phyloP scores from a whole-genome alignment of 768 basidiomycete species.

The Royoungia palumana region DNA sequence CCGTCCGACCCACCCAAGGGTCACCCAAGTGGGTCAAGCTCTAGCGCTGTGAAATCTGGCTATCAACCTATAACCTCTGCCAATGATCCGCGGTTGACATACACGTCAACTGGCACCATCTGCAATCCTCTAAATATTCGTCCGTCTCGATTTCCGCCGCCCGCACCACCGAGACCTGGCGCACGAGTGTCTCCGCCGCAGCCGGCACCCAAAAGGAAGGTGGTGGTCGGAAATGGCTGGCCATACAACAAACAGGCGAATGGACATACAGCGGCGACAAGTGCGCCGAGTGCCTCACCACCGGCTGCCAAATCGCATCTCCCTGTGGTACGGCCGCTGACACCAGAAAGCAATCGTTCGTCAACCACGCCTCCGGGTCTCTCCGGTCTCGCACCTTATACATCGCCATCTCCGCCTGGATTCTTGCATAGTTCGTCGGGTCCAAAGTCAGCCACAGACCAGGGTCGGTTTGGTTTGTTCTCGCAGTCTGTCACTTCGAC shows the following conservation, averaged over 20 bases:
- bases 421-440: conserved; percentile 32
- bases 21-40: conserved; percentile 11
- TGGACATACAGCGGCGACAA: conserved; percentile 17
- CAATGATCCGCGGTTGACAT: conserved; percentile 32
- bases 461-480: conserved; percentile 19
- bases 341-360: conserved; percentile 33
- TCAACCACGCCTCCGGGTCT: conserved; percentile 33
- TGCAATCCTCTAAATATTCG: conserved; percentile 56
- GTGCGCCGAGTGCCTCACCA: conserved; percentile 15
- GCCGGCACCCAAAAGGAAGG: conserved; percentile 17
- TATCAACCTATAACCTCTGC: conserved; percentile 30
- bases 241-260: conserved; percentile 33
- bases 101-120: conserved; percentile 40
- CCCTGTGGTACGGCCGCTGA: conserved; percentile 18
- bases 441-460: conserved; percentile 21
- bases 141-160: conserved; percentile 37
- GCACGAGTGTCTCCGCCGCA: conserved; percentile 13
- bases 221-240: conserved; percentile 50
- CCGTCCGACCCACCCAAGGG: conserved; percentile 12
- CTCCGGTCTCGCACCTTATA: conserved; percentile 30
- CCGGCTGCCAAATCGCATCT: conserved; percentile 10
- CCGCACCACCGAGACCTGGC: conserved; percentile 5
- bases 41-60: conserved; percentile 19
- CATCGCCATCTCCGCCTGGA: conserved; percentile 34
- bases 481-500: conserved; percentile 16